Base-by-base conservation (phyloP, 1,284 basidiomycete genomes). In the Malassezia equina region DNA sequence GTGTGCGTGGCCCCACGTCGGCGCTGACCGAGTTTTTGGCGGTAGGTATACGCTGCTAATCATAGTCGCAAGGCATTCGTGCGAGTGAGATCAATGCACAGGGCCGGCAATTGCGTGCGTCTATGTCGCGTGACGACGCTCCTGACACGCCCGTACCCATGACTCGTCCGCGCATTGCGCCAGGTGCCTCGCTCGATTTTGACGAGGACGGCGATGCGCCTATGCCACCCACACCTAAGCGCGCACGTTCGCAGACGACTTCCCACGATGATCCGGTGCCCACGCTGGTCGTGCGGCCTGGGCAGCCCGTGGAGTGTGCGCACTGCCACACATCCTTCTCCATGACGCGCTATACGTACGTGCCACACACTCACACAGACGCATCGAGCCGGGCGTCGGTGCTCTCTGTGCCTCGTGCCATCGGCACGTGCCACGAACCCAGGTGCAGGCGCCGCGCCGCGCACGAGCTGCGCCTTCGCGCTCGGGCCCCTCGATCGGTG, bases 11-110 rank as follows among this genome's bases (percentile, higher is more conserved):
- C 0, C 90, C 91, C 0, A 84, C 86, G 0, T 91, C 88, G 42
- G 91, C 91, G 0, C 77, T 96, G 11, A 94, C 91, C 24, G 88
- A 90, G 61, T 95, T 90, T 72, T 79, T 96, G 17, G 82, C 83
- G 64, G 90, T 89, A 61, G 57, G 82, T 78, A 3, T 19, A 7
- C 7, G 11, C 13, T 31, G 25, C 28, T 25, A 5, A 42, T 24
- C 24, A 42, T 29, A 52, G 45, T 13, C 43, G 46, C 13, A 28
- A 47, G 52, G 34, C 50, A 49, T 39, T 13, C 29, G 29, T 17
- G 47, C 52, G 33, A 36, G 51, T 9, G 40, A 34, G 7, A 42
- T 44, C 17, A 34, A 40, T 34, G 5, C 77, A 77, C 21, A 72
- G 73, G 21, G 72, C 75, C 24, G 66, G 55, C 31, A 69, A 63